Evolutionary conservation across 2,329 filamentous ascomycete species (phyloP), one percentile per base, ranked within the genome.

Genomic region (Arthrobotrys megalospora): DNA sequence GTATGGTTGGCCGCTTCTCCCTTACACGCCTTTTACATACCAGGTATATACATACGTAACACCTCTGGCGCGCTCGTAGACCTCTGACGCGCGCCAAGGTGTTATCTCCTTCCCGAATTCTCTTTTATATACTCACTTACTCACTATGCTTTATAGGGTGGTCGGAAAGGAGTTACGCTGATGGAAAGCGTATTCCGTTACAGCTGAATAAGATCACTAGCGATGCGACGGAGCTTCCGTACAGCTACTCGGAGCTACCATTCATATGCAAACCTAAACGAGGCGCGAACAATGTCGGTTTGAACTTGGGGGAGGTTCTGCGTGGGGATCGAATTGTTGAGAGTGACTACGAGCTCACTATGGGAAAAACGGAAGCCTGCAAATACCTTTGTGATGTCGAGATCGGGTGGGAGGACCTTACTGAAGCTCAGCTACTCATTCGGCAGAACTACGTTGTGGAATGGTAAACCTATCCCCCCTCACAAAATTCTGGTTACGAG

Each of bases 171-270:
- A 93, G 90, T 82, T 96, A 96, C 83, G 88, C 88, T 80, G 89
- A 94, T 80, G 89, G 90, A 83, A 92, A 96, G 81, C 87, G 90
- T 10, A 91, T 97, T 45, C 93, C 93, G 0, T 87, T 97, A n/a
- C 90, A 95, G 70, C 92, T 96, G 80, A 97, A 97, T 86, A 97
- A 97, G 84, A 91, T 94, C 82, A 96, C 94, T 85, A 96, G 93
- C 69, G 93, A 96, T 85, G 91, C 92, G 82, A 96, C 92, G 6
- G 91, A 96, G 83, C 86, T 97, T n/a, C 93, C 96, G 84, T 96
- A 94, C 88, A 93, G 93, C 81, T 97, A 95, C 86, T 92, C 91
- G 83, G 92, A 96, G 81, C 90, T 96, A 0, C 93, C 93, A 6
- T 97, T 96, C 83, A 92, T 95, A 67, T 96, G 93, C 82, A 91